Evolutionary conservation across 345 rosid species (phyloP).

Genomic region (Gynandropsis gynandra): DNA sequence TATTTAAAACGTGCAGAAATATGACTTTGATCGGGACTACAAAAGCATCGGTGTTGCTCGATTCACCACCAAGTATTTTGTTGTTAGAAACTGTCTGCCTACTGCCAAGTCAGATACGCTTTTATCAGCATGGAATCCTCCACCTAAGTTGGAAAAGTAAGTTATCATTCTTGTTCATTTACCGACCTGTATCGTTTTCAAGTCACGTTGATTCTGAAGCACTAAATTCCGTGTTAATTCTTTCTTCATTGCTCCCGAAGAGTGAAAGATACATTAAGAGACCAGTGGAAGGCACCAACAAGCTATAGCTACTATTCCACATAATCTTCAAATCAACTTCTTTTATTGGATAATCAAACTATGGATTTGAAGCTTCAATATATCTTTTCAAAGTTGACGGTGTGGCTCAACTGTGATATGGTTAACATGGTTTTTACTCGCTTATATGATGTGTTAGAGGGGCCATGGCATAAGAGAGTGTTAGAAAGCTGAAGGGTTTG

Average conservation of each 20-base stretch:
- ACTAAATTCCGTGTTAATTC: conserved; percentile 5
- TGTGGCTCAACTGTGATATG: too few relatives aligned
- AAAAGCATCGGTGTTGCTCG: conserved; percentile 89
- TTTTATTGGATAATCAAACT: too few relatives aligned
- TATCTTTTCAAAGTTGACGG: too few relatives aligned
- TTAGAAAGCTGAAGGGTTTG: too few relatives aligned
- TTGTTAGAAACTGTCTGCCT: conserved; percentile 75
- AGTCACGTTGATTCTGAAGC: too few relatives aligned
- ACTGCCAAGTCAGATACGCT: conserved; percentile 87
- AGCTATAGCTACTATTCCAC: too few relatives aligned
- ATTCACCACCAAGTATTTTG: conserved; percentile 76
- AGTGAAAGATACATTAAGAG: conserved; percentile 11
- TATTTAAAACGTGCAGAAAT: conserved; percentile 44
- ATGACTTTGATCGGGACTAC: conserved; percentile 97
- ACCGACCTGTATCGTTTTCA: not conserved
- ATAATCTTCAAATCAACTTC: too few relatives aligned
- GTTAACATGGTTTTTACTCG: too few relatives aligned
- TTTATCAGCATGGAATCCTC: conserved; percentile 98
- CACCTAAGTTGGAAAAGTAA: conserved; percentile 97
- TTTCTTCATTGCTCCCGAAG: conserved; percentile 11
- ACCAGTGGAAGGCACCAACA: too few relatives aligned
- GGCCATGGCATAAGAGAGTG: too few relatives aligned
- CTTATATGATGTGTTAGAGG: too few relatives aligned
- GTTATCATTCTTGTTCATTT: conserved; percentile 7
- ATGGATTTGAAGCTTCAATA: too few relatives aligned